Conservation (phyloP, 169 alveolate genomes). For the Neospora caninum region DNA sequence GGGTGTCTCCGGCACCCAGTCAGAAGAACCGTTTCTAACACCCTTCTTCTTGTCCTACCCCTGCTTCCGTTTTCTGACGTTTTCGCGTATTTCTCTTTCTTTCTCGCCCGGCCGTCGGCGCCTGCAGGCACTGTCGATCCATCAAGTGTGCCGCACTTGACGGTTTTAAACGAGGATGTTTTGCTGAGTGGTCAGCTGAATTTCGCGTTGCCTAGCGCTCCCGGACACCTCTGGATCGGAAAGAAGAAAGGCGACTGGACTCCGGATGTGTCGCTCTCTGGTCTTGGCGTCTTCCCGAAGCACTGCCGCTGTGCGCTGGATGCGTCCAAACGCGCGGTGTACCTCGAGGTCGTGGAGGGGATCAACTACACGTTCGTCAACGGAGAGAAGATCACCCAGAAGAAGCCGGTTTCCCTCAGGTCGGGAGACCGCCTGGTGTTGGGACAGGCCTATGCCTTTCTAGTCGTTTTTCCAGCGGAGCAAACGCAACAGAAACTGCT, state of each 20-base stretch:
- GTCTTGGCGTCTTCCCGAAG: not conserved
- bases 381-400: conserved; percentile 40
- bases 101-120: too few relatives aligned
- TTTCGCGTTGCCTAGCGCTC: conserved; percentile 72
- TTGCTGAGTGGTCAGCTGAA: conserved; percentile 83
- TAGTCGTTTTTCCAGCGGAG: conserved; percentile 33
- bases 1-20: too few relatives aligned
- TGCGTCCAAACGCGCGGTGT: not conserved
- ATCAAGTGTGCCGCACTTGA: conserved; percentile 75
- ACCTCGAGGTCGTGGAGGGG: conserved; percentile 40
- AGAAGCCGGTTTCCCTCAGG: not conserved
- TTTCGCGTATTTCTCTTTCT: too few relatives aligned
- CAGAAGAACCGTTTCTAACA: too few relatives aligned
- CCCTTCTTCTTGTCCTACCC: too few relatives aligned
- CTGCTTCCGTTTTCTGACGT: too few relatives aligned
- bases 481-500: not conserved
- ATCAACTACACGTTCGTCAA: conserved; percentile 31
- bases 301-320: not conserved
- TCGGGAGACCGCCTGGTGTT: conserved; percentile 62
- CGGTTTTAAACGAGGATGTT: conserved; percentile 88
- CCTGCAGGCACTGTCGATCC: not conserved
- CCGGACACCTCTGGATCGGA: conserved; percentile 80
- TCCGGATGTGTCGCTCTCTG: conserved; percentile 2
- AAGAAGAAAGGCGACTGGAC: conserved; percentile 72
- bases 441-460: conserved; percentile 56